A percentile compares a stretch with the other conserved stretches of the same genome.
phyloP scores from a whole-genome alignment of 768 basidiomycete species.

The Auriscalpium vulgare region DNA sequence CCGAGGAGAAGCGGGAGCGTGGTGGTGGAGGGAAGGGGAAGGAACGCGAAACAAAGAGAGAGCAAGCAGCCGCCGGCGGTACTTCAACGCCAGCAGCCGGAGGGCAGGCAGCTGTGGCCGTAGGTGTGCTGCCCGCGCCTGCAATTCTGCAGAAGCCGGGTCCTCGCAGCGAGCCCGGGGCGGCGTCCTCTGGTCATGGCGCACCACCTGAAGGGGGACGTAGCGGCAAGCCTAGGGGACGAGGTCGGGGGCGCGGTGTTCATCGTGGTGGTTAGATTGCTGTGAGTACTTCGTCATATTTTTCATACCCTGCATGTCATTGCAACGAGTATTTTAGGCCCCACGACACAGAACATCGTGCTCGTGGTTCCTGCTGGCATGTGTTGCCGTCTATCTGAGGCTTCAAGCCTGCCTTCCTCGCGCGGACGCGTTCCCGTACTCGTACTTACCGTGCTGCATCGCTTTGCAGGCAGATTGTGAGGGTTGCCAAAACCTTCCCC shows the following conservation, averaged over 20 bases:
- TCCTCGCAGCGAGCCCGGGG: not conserved
- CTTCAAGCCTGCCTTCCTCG: no score
- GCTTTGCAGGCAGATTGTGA: no score
- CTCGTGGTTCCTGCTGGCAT: no score
- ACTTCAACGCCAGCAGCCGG: not conserved
- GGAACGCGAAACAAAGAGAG: not conserved
- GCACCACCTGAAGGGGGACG: not conserved
- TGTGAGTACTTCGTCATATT: not conserved
- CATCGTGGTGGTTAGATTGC: no score
- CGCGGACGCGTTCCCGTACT: no score
- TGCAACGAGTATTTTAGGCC: no score
- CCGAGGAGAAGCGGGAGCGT: slow-evolving; percentile 8
- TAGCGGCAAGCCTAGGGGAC: not conserved
- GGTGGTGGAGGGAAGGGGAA: not conserved
- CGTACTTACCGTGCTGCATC: no score
- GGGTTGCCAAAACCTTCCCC: no score
- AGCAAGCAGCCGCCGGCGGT: not conserved
- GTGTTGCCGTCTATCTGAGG: no score
- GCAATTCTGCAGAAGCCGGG: slow-evolving; percentile 16
- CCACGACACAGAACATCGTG: no score
- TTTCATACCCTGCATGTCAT: no score
- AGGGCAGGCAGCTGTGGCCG: not conserved
- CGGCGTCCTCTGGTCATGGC: not conserved
- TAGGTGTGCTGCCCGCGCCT: slow-evolving; percentile 12
- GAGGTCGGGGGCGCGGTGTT: not conserved